phyloP scores from a whole-genome alignment of 495 filamentous ascomycete species.

The Choiromyces venosus region DNA sequence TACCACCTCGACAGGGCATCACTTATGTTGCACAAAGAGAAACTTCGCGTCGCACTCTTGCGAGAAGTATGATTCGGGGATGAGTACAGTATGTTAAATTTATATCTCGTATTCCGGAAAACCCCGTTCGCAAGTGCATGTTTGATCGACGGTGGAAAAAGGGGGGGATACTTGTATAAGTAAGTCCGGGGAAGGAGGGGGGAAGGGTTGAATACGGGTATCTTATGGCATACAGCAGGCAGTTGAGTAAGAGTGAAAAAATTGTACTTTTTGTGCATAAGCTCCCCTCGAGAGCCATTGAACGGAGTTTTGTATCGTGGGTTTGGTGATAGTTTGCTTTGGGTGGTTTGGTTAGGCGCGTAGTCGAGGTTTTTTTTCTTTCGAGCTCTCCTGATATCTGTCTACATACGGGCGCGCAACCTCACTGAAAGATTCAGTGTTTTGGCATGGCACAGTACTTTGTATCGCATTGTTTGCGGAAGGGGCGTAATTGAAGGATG shows the following conservation, averaged over 20 bases:
- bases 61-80: neutral
- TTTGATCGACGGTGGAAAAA: neutral
- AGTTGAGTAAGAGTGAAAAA: neutral
- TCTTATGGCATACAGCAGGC: too few species aligned
- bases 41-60: neutral
- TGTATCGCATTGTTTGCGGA: neutral
- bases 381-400: too few species aligned
- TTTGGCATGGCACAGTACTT: too few species aligned
- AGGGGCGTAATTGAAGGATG: neutral
- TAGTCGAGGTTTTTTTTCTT: too few species aligned
- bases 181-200: neutral
- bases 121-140: neutral
- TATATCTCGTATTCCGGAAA: neutral
- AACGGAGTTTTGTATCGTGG: neutral
- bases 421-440: neutral
- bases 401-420: too few species aligned
- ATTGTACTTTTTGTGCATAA: neutral
- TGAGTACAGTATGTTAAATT: neutral
- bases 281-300: neutral
- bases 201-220: neutral
- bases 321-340: neutral
- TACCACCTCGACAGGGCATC: neutral
- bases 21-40: neutral
- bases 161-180: neutral
- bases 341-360: neutral